Percentiles rank a stretch among this genome's conserved stretches.
These are phyloP conservation scores for Rauvolfia tetraphylla DNA, from an alignment of 257 asterid genomes.

Conservation along the genomic window DNA sequence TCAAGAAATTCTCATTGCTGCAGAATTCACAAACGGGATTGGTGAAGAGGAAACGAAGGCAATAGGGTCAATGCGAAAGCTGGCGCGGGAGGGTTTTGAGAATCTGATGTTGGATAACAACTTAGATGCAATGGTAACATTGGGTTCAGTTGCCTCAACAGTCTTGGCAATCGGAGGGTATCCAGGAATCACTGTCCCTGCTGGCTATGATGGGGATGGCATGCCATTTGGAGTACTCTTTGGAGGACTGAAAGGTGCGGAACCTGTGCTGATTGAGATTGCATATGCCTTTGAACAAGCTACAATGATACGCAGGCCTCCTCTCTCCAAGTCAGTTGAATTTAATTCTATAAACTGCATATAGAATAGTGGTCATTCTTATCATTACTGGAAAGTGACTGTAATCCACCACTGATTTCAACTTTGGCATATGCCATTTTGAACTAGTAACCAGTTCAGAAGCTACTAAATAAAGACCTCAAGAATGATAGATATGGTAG, in stretches of 20 bases:
- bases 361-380: not conserved
- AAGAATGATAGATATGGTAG: no score
- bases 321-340: slow-evolving; percentile 28
- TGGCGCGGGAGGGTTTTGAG: slow-evolving; percentile 49
- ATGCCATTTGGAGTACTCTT: slow-evolving; percentile 61
- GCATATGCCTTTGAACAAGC: slow-evolving; percentile 69
- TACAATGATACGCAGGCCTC: slow-evolving; percentile 51
- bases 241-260: slow-evolving; percentile 63
- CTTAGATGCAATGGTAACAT: slow-evolving; percentile 51
- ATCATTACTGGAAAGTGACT: not conserved
- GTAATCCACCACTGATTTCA: not conserved
- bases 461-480: no score
- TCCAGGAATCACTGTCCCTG: slow-evolving; percentile 63
- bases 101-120: slow-evolving; percentile 47
- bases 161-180: slow-evolving; percentile 64
- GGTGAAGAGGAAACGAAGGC: slow-evolving; percentile 43
- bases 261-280: slow-evolving; percentile 52
- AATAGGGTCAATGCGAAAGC: slow-evolving; percentile 37
- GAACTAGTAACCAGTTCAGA: no score
- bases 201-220: slow-evolving; percentile 53
- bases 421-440: no score
- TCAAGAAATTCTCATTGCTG: slow-evolving; percentile 50
- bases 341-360: not conserved
- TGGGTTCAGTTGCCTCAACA: slow-evolving; percentile 36
- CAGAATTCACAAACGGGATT: slow-evolving; percentile 49